phyloP scores from a whole-genome alignment of 129 eudicot genomes.

The Scalesia atractyloides region DNA sequence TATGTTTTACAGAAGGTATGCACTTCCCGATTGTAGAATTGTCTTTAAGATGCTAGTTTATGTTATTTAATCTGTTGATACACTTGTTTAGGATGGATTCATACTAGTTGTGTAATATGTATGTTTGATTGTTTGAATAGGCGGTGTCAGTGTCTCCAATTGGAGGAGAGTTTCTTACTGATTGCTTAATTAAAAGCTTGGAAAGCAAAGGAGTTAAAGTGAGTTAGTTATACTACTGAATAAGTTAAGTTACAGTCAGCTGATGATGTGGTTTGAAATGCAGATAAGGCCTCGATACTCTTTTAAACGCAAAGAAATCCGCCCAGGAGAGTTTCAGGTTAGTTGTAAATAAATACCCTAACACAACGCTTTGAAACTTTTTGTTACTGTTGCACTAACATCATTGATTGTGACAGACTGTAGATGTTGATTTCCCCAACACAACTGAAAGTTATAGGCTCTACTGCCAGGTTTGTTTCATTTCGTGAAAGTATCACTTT shows the following conservation, averaged over 20 bases:
- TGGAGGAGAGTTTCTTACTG: constrained; percentile 94
- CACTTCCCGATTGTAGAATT: constrained; percentile 1
- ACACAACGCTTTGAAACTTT: background rate
- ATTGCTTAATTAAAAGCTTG: constrained; percentile 89
- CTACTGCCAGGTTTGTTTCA: constrained; percentile 76
- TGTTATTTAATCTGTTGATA: constrained; percentile 21
- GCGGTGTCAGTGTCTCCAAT: constrained; percentile 86
- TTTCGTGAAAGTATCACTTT: background rate
- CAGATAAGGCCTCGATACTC: constrained; percentile 98
- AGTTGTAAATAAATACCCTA: constrained; percentile 14
- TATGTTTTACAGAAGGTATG: constrained; percentile 97
- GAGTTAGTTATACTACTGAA: constrained; percentile 33
- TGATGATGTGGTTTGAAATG: constrained; percentile 23
- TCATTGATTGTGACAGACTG: constrained; percentile 48
- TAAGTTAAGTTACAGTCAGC: constrained; percentile 14
- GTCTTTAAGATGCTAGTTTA: background rate
- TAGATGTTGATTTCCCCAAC: constrained; percentile 82
- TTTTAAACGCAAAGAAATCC: constrained; percentile 86
- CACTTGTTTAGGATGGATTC: background rate
- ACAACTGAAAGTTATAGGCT: constrained; percentile 94
- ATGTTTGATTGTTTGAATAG: constrained; percentile 39
- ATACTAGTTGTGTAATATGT: background rate
- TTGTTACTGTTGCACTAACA: constrained; percentile 4
- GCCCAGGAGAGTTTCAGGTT: constrained; percentile 98
- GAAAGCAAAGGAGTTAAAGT: constrained; percentile 87